A percentile compares a stretch with the other conserved stretches of the same genome.
These are phyloP conservation scores for Lecanicillium sp. DNA, from an alignment of 2,329 filamentous ascomycete genomes.

Conservation along the genomic window DNA sequence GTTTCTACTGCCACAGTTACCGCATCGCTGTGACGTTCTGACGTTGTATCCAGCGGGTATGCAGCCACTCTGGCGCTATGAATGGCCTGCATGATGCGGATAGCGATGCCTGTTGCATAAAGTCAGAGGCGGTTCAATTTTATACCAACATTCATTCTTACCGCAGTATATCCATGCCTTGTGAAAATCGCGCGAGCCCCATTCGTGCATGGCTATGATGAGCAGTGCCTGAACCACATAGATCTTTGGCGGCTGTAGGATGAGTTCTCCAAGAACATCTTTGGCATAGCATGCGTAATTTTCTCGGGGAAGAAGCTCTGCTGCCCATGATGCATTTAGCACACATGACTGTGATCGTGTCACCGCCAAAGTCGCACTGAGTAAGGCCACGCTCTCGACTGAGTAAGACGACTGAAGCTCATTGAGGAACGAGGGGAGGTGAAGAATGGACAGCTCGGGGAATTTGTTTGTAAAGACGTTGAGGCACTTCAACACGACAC, in stretches of 20 bases:
- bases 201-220: slow-evolving; percentile 31
- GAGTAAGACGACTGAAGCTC: slow-evolving; percentile 15
- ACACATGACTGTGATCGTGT: slow-evolving; percentile 23
- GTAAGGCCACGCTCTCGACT: slow-evolving; percentile 19
- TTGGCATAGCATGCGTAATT: slow-evolving; percentile 24
- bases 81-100: slow-evolving; percentile 29
- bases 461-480: slow-evolving; percentile 26
- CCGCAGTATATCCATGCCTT: slow-evolving; percentile 35
- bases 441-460: slow-evolving; percentile 24
- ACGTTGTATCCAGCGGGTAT: slow-evolving; percentile 18
- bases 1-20: slow-evolving; percentile 24
- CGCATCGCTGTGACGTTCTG: slow-evolving; percentile 12
- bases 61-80: slow-evolving; percentile 20
- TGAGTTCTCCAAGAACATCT: slow-evolving; percentile 17
- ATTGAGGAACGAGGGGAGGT: slow-evolving; percentile 22
- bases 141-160: slow-evolving; percentile 3
- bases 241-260: slow-evolving; percentile 21
- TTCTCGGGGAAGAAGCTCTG: slow-evolving; percentile 20
- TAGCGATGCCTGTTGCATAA: slow-evolving; percentile 22
- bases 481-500: slow-evolving; percentile 21
- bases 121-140: background rate
- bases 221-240: slow-evolving; percentile 31
- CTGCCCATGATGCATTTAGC: slow-evolving; percentile 19
- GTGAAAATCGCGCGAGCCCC: slow-evolving; percentile 32
- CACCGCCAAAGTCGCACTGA: slow-evolving; percentile 21